These are phyloP conservation scores for Boletellus dicymbophilus DNA, from an alignment of 1,284 basidiomycete species.

Conservation along the genomic window DNA sequence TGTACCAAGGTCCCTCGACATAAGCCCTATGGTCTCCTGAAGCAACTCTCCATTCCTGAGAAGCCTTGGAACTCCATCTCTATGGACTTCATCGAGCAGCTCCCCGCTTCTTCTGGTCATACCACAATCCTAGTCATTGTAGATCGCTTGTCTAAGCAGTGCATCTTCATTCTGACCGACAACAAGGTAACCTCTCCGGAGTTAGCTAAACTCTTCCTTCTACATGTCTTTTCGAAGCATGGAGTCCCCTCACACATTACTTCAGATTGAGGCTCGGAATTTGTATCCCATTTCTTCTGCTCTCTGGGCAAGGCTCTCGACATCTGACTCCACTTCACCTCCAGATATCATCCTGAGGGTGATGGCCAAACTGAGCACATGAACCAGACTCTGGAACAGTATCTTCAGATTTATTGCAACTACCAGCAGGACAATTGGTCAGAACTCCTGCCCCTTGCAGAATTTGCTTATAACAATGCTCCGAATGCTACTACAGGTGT, in stretches of 20 bases:
- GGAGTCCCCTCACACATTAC: background rate
- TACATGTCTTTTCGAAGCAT: background rate
- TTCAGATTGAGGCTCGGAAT: background rate
- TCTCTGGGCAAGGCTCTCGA: background rate
- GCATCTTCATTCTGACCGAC: no score
- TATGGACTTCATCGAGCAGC: background rate
- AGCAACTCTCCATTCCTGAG: background rate
- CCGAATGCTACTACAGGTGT: constrained; percentile 13
- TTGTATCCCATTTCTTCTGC: background rate
- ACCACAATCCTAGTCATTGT: background rate
- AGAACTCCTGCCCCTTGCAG: constrained; percentile 30
- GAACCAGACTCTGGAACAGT: no score
- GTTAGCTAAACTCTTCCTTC: background rate
- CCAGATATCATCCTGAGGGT: background rate
- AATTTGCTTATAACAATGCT: constrained; percentile 21
- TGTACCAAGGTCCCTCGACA: background rate
- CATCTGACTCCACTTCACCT: background rate
- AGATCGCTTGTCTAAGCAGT: background rate
- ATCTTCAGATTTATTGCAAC: no score
- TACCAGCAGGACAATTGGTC: background rate
- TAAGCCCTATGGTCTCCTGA: background rate
- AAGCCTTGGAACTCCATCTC: no score
- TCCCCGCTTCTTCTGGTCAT: background rate
- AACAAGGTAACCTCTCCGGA: no score
- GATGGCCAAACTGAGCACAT: background rate